A percentile compares a stretch with the other conserved stretches of the same genome.
Evolutionary conservation across 495 filamentous ascomycete genomes (phyloP).

Genomic region (Penicillium cinerascens): DNA sequence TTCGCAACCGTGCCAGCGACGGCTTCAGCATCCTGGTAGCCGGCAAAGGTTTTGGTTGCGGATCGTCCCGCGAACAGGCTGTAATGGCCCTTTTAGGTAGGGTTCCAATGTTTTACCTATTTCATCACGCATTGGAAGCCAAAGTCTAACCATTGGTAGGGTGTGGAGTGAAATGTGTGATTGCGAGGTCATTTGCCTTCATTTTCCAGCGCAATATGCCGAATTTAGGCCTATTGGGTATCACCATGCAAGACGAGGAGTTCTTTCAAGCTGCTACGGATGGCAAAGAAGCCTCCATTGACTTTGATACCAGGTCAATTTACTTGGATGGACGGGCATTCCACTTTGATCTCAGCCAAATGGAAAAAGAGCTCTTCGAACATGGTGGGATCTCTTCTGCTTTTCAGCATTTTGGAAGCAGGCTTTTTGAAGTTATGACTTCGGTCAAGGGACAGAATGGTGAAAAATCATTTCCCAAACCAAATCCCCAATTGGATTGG

Average conservation of each 20-base stretch:
- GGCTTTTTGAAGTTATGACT: conserved; percentile 29
- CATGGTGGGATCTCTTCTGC: conserved; percentile 28
- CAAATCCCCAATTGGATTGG: too few relatives aligned
- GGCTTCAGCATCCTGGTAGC: conserved; percentile 41
- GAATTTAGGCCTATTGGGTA: conserved; percentile 36
- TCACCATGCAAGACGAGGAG: conserved; percentile 27
- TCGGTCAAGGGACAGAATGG: too few relatives aligned
- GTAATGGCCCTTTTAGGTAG: conserved; percentile 33
- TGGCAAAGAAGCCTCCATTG: conserved; percentile 28
- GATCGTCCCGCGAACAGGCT: conserved; percentile 42
- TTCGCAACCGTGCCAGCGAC: conserved; percentile 28
- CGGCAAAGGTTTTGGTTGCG: conserved; percentile 41
- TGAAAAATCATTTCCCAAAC: too few relatives aligned
- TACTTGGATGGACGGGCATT: conserved; percentile 20
- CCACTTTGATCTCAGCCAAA: conserved; percentile 30
- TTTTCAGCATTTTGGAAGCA: conserved; percentile 31
- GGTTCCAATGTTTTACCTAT: too few relatives aligned
- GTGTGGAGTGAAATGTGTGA: conserved; percentile 33
- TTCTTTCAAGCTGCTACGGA: conserved; percentile 34
- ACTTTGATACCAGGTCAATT: conserved; percentile 12
- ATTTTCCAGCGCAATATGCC: conserved; percentile 42
- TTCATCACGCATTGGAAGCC: too few relatives aligned
- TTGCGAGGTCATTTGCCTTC: conserved; percentile 40
- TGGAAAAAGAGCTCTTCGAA: conserved; percentile 34
- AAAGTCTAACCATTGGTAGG: too few relatives aligned